Conservation (phyloP, 148 eudicot species). For the Rhododendron molle region DNA sequence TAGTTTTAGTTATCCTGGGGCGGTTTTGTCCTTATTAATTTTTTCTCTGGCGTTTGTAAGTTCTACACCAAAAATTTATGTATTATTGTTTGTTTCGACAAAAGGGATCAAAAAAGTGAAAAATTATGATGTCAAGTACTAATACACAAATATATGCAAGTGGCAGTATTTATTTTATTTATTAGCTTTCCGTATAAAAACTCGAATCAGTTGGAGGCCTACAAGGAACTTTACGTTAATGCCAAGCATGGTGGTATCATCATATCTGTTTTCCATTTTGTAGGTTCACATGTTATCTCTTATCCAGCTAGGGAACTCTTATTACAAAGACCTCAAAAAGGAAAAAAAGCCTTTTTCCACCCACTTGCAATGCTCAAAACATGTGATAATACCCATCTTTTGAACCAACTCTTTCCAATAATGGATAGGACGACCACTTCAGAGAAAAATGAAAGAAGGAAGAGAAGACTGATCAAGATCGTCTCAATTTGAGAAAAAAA, state of each 20-base stretch:
- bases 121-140: too few relatives aligned
- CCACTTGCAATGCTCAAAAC: conserved; percentile 10
- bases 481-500: background rate
- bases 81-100: too few relatives aligned
- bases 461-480: background rate
- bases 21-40: too few relatives aligned
- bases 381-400: conserved; percentile 1
- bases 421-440: background rate
- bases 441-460: too few relatives aligned
- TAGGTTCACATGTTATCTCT: conserved; percentile 10
- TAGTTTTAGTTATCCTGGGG: too few relatives aligned
- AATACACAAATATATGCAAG: background rate
- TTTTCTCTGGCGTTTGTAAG: too few relatives aligned
- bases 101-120: too few relatives aligned
- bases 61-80: too few relatives aligned
- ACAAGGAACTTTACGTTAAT: background rate
- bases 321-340: background rate
- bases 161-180: background rate
- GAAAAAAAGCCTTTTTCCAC: background rate
- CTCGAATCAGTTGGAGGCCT: background rate
- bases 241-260: background rate
- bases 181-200: background rate
- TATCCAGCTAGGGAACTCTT: background rate
- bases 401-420: background rate
- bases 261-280: conserved; percentile 1